A percentile compares a stretch with the other conserved stretches of the same genome.
phyloP scores from a whole-genome alignment of 2,329 filamentous ascomycete genomes.

The Sarocladiaceae sp. region DNA sequence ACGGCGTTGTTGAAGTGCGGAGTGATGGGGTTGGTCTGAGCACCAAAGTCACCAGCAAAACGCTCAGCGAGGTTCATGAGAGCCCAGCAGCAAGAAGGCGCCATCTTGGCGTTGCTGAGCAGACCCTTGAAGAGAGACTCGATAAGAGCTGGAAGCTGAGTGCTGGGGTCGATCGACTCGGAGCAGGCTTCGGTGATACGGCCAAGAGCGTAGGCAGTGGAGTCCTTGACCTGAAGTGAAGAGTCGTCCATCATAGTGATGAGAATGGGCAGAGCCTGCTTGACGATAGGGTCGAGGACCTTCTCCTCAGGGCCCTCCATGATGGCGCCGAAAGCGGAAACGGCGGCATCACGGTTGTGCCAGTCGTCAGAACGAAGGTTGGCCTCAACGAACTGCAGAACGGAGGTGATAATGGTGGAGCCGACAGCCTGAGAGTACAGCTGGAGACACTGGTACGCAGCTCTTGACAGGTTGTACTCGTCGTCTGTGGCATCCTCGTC shows the following conservation, averaged over 20 bases:
- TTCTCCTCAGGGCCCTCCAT: constrained; percentile 98
- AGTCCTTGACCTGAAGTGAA: constrained; percentile 89
- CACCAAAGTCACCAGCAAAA: constrained; percentile 82
- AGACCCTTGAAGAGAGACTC: constrained; percentile 85
- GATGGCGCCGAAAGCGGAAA: constrained; percentile 95
- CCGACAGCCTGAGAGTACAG: constrained; percentile 92
- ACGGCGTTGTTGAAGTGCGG: constrained; percentile 93
- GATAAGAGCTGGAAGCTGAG: constrained; percentile 82
- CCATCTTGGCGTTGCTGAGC: constrained; percentile 92
- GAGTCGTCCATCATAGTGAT: constrained; percentile 90
- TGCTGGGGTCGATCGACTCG: constrained; percentile 79
- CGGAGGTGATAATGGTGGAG: constrained; percentile 76
- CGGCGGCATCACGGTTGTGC: constrained; percentile 91
- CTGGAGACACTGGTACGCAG: constrained; percentile 93
- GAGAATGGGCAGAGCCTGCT: constrained; percentile 87
- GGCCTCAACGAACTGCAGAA: constrained; percentile 85
- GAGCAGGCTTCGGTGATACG: constrained; percentile 94
- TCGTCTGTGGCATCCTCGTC: constrained; percentile 96
- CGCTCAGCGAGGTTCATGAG: constrained; percentile 97
- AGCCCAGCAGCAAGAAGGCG: constrained; percentile 97
- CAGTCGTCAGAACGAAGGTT: constrained; percentile 90
- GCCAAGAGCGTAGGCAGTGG: constrained; percentile 90
- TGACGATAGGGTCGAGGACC: constrained; percentile 87
- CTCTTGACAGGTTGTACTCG: constrained; percentile 94
- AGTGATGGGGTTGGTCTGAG: constrained; percentile 74